A percentile compares a stretch with the other conserved stretches of the same genome.
phyloP scores from a whole-genome alignment of 176 grass and related monocot genomes.

The Saccharum spontaneum region DNA sequence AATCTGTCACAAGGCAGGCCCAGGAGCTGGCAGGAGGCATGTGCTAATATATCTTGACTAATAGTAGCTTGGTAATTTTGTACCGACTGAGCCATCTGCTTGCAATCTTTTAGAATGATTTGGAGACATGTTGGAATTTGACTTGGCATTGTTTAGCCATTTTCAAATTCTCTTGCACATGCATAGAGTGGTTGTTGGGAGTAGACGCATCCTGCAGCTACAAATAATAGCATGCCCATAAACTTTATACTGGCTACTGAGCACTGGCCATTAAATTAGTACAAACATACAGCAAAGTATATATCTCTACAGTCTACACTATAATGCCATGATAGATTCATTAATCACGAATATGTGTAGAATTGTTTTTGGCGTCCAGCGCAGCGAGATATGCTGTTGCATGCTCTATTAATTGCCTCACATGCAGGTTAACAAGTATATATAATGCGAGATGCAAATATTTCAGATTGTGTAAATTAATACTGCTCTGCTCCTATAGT shows the following conservation, averaged over 20 bases:
- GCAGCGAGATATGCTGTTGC: constrained; percentile 1
- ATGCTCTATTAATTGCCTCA: constrained; percentile 20
- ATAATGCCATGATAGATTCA: not conserved
- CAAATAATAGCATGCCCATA: not conserved
- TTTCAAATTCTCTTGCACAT: constrained; percentile 41
- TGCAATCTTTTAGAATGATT: constrained; percentile 8
- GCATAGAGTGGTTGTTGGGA: constrained; percentile 25
- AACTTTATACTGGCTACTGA: not conserved
- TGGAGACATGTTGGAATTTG: constrained; percentile 31
- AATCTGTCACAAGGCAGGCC: not conserved
- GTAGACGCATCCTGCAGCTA: constrained; percentile 24
- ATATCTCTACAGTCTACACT: too few species aligned
- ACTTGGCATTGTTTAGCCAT: constrained; percentile 28
- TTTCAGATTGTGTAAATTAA: not conserved
- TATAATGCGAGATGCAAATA: not conserved
- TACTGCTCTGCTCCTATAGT: not conserved
- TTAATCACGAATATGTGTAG: not conserved
- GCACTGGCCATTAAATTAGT: not conserved
- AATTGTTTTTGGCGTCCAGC: not conserved
- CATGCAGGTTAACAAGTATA: constrained; percentile 27
- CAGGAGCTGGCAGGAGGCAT: too few species aligned
- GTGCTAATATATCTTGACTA: not conserved
- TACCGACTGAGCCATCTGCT: not conserved
- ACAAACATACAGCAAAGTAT: too few species aligned
- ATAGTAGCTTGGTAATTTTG: not conserved